These are phyloP conservation scores for Tolypocladium inflatum DNA, from an alignment of 2,329 filamentous ascomycete species.

Conservation along the genomic window DNA sequence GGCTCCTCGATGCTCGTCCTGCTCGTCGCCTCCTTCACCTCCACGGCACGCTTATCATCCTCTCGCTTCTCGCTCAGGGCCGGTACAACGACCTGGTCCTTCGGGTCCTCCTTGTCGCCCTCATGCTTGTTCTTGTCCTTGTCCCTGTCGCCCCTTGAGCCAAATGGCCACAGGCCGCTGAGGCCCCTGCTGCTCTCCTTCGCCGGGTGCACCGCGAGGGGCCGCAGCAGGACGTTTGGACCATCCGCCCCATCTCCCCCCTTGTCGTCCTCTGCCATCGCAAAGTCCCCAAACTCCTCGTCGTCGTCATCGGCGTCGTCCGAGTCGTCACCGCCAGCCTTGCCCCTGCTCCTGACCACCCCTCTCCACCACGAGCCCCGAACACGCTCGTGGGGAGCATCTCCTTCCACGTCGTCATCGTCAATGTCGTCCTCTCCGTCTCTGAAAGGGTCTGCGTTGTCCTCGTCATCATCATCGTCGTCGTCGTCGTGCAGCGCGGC, in stretches of 20 bases:
- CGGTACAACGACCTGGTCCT: constrained; percentile 6
- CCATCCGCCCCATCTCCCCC: constrained; percentile 15
- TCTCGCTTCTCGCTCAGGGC: constrained; percentile 5
- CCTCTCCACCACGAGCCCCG: constrained; percentile 41
- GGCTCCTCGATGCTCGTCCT: constrained; percentile 52
- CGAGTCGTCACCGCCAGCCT: constrained; percentile 34
- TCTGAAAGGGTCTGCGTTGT: constrained; percentile 35
- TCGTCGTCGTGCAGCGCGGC: constrained; percentile 30
- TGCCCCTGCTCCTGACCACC: constrained; percentile 26
- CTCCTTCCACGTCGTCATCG: constrained; percentile 44
- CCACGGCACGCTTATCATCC: constrained; percentile 36
- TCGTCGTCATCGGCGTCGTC: constrained; percentile 48
- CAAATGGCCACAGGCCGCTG: constrained; percentile 50
- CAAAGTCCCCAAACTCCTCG: constrained; percentile 61
- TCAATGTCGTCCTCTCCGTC: constrained; percentile 43
- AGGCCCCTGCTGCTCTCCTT: constrained; percentile 31
- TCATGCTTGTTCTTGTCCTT: constrained; percentile 16
- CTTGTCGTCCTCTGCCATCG: constrained; percentile 46
- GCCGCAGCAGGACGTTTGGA: constrained; percentile 41
- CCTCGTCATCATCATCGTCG: constrained; percentile 28
- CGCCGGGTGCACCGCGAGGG: constrained; percentile 43
- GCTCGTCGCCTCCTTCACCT: constrained; percentile 42
- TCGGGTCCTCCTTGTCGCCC: constrained; percentile 18
- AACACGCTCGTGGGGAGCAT: constrained; percentile 24
- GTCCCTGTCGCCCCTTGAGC: constrained; percentile 25